Conservation (phyloP, 2,329 filamentous ascomycete genomes). For the Thielaviopsis punctulata region DNA sequence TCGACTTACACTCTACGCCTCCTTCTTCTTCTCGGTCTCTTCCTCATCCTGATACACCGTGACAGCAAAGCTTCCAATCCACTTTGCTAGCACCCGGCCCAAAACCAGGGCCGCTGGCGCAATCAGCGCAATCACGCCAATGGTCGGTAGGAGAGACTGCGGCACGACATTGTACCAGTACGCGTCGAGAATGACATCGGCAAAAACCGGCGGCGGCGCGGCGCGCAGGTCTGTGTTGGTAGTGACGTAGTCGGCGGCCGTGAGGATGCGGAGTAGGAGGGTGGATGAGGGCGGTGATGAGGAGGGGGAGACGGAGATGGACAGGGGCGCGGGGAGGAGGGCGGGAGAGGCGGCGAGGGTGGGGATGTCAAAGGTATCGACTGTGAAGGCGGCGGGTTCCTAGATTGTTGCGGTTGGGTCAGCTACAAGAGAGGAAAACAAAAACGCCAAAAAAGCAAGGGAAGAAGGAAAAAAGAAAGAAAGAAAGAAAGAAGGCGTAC, state of each 20-base stretch:
- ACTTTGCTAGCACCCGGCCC: background rate
- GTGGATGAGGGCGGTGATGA: constrained; percentile 26
- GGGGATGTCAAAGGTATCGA: constrained; percentile 46
- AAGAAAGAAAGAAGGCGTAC: constrained; percentile 34
- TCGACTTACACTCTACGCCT: background rate
- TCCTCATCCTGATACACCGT: constrained; percentile 13
- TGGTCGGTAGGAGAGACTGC: constrained; percentile 55
- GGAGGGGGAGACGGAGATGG: background rate
- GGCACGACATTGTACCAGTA: constrained; percentile 69
- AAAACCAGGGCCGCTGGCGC: constrained; percentile 20
- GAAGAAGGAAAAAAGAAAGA: background rate
- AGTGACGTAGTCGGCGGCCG: constrained; percentile 75
- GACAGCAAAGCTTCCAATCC: constrained; percentile 14
- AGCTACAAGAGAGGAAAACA: too few species aligned
- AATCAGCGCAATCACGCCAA: constrained; percentile 47
- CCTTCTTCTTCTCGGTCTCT: constrained; percentile 23
- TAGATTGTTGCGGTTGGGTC: constrained; percentile 20
- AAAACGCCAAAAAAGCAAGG: background rate
- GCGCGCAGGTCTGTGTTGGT: constrained; percentile 59
- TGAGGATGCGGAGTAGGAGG: constrained; percentile 55
- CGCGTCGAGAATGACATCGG: constrained; percentile 75
- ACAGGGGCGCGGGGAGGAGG: constrained; percentile 43
- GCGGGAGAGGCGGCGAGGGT: constrained; percentile 43
- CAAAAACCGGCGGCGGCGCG: constrained; percentile 52
- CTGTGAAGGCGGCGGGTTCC: constrained; percentile 71